Base-by-base conservation (phyloP, 768 basidiomycete species). In the Fomitopsis serialis region DNA sequence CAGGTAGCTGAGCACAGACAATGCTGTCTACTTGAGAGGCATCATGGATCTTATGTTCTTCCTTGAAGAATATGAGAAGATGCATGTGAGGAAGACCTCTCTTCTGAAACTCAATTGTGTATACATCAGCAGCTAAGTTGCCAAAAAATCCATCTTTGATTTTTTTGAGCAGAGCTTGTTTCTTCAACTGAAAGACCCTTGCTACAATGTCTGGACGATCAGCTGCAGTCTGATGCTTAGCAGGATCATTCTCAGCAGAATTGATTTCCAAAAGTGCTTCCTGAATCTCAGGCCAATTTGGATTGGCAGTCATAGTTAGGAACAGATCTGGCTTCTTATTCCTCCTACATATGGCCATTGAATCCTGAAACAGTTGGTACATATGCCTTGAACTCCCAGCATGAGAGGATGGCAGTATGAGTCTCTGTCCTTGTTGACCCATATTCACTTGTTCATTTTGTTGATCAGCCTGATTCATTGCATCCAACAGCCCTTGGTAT, bases 31-130 rank as follows among this genome's bases (percentile, higher is more conserved):
- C 62, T 19, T 70, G 66, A 7, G 61, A 64, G 4, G 74, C 63
- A 12, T 64, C 68, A 0, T 22, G 25, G 2, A 80, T 61, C 52
- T 75, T 76, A 52, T 63, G 35, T 0, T 47, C 48, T 0, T 67
- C 43, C 0, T 66, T 32, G 0, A 82, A 60, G 54, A 76, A 74
- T 42, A 83, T 63, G 1, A 82, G 58, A 10, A 75, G 56, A 60
- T 84, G 82, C 58, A 76, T 73, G 56, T 82, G 79, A 23, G 80
- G 80, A 0, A 84, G 72, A 0, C 78, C 77, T 0, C 75, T 61
- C 54, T 82, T 83, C 59, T 83, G 81, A 58, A 81, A 83, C 55
- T 85, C 78, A 48, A 81, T 79, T 10, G 72, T 74, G 52, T 79
- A 78, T 0, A 82, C 73, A 52, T 70, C 63, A 3, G 74, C 80